Evolutionary conservation across 345 rosid species (phyloP), one percentile per base, ranked within the genome.

Genomic region (Raphanus sativus): DNA sequence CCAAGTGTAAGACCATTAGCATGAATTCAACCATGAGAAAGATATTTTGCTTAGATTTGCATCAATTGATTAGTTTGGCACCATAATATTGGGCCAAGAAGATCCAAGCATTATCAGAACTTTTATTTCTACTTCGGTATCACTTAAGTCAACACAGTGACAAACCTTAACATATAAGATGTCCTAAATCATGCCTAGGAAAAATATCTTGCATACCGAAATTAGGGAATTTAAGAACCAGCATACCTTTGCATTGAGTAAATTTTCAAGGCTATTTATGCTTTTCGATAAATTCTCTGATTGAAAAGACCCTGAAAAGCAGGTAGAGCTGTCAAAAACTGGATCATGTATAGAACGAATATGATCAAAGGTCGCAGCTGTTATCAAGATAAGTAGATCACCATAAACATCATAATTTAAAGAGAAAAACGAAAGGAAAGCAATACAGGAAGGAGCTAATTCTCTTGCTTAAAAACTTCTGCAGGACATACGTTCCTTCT

Each of bases 221-320:
- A 68, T 55, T 38, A 28, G 52, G 29, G 69, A 52, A 30, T 67
- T 17, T 12, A 62, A 11, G 42, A 34, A 72, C 54, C 68, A 67
- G 54, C 88, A 67, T 77, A 94, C 98, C 98, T 91, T 94, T 77
- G 97, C 97, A 80, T 90, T 70, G 73, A 94, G 96, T 83, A 94
- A 77, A n/a, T 80, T 76, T 86, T 94, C 98, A 33, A 94, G 93
- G 83, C 97, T 90, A 66, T 94, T 94, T 75, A 94, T 90, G 91
- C 88, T 83, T 81, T 81, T 90, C 9, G 95, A 78, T 83, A 94
- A 85, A 85, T 80, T 89, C 66, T 71, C 86, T 78, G 74, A 77
- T 65, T 81, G 85, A 70, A 95, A 89, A 73, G 97, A 89, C 82
- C 93, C 98, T 94, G 96, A 77, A 85, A 86, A 74, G 52, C 36